Evolutionary conservation across 2,329 filamentous ascomycete genomes (phyloP), one percentile per base, ranked within the genome.

Genomic region (Alternaria novae-zelandiae): DNA sequence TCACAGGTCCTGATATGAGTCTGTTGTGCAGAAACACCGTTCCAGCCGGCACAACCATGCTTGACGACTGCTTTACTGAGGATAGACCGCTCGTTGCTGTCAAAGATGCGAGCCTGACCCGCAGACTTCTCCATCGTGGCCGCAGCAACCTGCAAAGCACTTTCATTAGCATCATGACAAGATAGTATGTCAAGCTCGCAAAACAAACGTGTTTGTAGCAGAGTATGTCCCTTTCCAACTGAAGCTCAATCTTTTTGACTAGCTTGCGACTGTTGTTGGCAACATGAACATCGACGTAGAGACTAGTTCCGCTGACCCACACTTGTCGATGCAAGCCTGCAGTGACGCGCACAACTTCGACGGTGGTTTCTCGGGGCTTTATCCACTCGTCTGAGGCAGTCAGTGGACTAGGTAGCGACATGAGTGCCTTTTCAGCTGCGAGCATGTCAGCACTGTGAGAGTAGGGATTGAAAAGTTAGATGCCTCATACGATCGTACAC

Each of bases 251-350:
- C 59, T 80, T 84, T 66, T 81, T 85, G 59, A 87, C 78, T 0
- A 72, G 74, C 68, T 84, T 86, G 30, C 80, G 81, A 63, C 81
- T 85, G 45, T 81, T 82, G 69, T 87, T 87, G 44, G 78, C 76
- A 41, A 87, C 78, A 59, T 86, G 83, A 4, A 87, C 79, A 65
- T 87, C 85, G 15, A 86, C 82, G 63, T 86, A 87, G 32, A 87
- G 83, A 66, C 79, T 84, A 21, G 84, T 84, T 15, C 85, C 86
- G 66, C 84, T 86, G 57, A 87, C 84, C 86, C 86, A 87, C 26
- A 86, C 86, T 72, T 87, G 85, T n/a, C 86, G 82, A 71, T 87
- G 85, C 9, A 87, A 70, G 7, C 85, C 85, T 26, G 85, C 85
- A 20, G 85, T 86, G 17, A 86, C 71, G 57, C 79, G 80, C 23